Percentiles rank a stretch among this genome's conserved stretches.
phyloP scores from a whole-genome alignment of 768 basidiomycete species.

The Amanita inopinata region DNA sequence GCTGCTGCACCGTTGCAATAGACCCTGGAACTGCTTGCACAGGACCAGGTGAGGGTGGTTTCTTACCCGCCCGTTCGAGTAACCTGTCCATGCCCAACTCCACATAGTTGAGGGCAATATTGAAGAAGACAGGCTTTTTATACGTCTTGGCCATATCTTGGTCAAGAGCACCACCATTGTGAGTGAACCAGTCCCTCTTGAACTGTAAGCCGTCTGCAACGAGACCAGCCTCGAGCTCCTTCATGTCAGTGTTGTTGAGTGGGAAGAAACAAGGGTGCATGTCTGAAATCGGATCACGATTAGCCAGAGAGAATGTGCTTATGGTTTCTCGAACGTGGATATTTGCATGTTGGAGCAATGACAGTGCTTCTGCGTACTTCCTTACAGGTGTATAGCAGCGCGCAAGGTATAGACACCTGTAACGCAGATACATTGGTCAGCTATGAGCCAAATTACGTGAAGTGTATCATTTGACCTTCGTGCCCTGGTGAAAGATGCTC shows the following conservation, averaged over 20 bases:
- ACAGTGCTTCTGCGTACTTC: constrained; percentile 63
- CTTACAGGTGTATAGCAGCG: constrained; percentile 63
- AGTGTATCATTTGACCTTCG: constrained; percentile 38
- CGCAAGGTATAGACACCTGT: constrained; percentile 67
- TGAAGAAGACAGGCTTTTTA: constrained; percentile 88
- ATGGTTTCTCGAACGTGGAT: constrained; percentile 69
- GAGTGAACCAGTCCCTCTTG: constrained; percentile 73
- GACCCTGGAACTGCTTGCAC: constrained; percentile 14
- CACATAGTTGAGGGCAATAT: constrained; percentile 89
- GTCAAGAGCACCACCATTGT: constrained; percentile 55
- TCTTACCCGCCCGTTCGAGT: constrained; percentile 60
- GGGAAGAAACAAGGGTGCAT: constrained; percentile 44
- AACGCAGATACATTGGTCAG: constrained; percentile 2
- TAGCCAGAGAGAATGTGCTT: constrained; percentile 38
- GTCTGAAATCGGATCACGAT: constrained; percentile 34
- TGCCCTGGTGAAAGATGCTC: constrained; percentile 66
- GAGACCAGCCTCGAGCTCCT: constrained; percentile 44
- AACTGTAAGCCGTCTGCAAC: constrained; percentile 34
- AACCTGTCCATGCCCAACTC: constrained; percentile 77
- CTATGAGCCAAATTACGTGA: constrained; percentile 2
- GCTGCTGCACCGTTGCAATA: constrained; percentile 17
- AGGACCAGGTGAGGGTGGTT: constrained; percentile 18
- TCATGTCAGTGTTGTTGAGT: constrained; percentile 32
- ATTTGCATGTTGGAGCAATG: constrained; percentile 59
- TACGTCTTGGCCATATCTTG: constrained; percentile 34